Evolutionary conservation across 2,329 filamentous ascomycete genomes (phyloP), one percentile per base, ranked within the genome.

Genomic region (Plectosphaerella cucumerina): DNA sequence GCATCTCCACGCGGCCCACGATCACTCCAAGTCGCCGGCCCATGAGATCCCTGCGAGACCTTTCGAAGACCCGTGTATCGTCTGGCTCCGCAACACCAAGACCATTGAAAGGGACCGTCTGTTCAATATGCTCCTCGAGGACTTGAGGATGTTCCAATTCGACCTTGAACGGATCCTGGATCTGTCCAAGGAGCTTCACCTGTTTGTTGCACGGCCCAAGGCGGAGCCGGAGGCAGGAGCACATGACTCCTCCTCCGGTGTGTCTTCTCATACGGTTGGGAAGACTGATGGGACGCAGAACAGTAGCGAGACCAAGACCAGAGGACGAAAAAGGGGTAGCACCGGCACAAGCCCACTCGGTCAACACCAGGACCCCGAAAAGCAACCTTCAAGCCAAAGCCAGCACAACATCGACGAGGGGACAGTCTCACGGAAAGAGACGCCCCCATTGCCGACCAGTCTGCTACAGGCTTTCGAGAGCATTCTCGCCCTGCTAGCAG

Each of bases 381-480:
- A 31, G 26, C 26, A 4, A 11, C 26, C 26, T 31, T 11, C 26
- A 10, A 11, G 26, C 8, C 26, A 8, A 10, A 11, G 26, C 9
- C 26, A 31, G 26, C n/a, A n/a, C n/a, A 31, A 11, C 26, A 31
- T 11, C 12, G 26, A 31, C 26, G 26, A 31, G 26, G 12, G 8
- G 26, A 31, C 3, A 8, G 26, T 31, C 26, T 11, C 9, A 31
- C 26, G 26, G 12, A 31, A 31, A 23, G 20, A 21, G 14, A 31
- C 49, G 50, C 15, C 52, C 54, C 4, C 54, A 49, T 21, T 59
- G 2, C 54, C 56, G 12, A 55, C 37, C 20, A 58, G 50, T 9
- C 47, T 59, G 3, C 55, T 59, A 15, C 33, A 53, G 15, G 58
- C 56, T 12, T 59, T 58, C 22, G 51, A 56, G 47, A 41, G 52